These are phyloP conservation scores for Mycena filopes DNA, from an alignment of 768 basidiomycete genomes.

Conservation along the genomic window DNA sequence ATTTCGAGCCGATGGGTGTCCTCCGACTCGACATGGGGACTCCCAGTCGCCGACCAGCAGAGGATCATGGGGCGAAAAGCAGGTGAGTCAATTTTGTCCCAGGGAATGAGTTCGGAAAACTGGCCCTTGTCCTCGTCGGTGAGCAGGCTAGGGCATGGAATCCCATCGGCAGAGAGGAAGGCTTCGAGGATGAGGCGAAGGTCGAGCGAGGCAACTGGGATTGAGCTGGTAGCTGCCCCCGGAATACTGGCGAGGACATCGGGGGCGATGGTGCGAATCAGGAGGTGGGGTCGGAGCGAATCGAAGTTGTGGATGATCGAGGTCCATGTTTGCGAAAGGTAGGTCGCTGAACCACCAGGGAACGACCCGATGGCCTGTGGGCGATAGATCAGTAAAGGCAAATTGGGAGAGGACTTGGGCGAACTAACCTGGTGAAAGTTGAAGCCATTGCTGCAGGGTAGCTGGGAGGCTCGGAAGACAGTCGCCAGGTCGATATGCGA, in stretches of 20 bases:
- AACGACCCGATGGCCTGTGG: constrained; percentile 2
- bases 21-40: constrained; percentile 9
- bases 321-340: neutral
- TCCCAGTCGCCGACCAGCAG: constrained; percentile 6
- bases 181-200: neutral
- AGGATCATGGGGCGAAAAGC: constrained; percentile 1
- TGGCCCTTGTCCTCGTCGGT: too few species aligned
- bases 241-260: neutral
- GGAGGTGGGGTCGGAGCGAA: neutral
- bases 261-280: neutral
- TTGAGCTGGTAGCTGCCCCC: neutral
- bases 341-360: constrained; percentile 2
- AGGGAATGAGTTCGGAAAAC: neutral
- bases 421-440: neutral
- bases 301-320: constrained; percentile 2
- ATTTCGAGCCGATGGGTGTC: neutral
- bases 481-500: too few species aligned
- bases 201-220: neutral
- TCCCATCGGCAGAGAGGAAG: neutral
- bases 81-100: neutral
- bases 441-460: too few species aligned
- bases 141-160: constrained; percentile 7
- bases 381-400: neutral
- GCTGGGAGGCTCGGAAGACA: too few species aligned
- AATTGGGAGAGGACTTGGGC: neutral